Evolutionary conservation across 306 rosid genomes (phyloP).

Genomic region (Lupinus albus): DNA sequence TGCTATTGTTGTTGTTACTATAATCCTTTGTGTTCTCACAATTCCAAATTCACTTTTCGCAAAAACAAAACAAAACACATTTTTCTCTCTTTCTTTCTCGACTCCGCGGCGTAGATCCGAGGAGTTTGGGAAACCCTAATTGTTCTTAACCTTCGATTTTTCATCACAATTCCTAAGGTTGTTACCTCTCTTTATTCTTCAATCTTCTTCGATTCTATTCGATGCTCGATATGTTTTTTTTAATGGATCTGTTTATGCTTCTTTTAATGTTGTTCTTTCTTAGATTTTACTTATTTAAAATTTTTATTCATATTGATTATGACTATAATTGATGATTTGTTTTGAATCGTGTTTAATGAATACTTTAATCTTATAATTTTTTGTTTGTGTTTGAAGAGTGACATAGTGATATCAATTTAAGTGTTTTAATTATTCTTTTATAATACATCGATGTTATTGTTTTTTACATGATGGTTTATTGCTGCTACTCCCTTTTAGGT

Average conservation of each 20-base stretch:
- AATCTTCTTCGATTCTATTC: not conserved
- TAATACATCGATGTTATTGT: not conserved
- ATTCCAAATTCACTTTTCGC: not conserved
- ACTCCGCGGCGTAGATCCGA: conserved; percentile 81
- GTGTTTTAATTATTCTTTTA: not conserved
- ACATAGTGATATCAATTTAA: not conserved
- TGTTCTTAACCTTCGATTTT: conserved; percentile 14
- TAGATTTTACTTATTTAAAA: not conserved
- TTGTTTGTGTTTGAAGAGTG: not conserved
- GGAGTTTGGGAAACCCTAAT: conserved; percentile 76
- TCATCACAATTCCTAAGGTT: conserved; percentile 26
- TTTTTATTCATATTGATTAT: too few species aligned
- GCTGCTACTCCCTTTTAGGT: not conserved
- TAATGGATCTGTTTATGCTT: conserved; percentile 42
- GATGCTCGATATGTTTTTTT: not conserved
- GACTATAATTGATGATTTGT: not conserved
- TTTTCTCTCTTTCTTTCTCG: conserved; percentile 35
- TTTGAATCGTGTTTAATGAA: not conserved
- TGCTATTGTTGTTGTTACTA: too few species aligned
- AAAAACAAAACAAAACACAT: not conserved
- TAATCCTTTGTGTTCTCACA: not conserved
- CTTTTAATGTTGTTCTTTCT: not conserved
- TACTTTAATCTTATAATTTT: not conserved
- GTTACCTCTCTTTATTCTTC: conserved; percentile 1
- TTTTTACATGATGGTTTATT: not conserved